These are phyloP conservation scores for Tuber magnatum DNA, from an alignment of 495 filamentous ascomycete genomes.

Conservation along the genomic window DNA sequence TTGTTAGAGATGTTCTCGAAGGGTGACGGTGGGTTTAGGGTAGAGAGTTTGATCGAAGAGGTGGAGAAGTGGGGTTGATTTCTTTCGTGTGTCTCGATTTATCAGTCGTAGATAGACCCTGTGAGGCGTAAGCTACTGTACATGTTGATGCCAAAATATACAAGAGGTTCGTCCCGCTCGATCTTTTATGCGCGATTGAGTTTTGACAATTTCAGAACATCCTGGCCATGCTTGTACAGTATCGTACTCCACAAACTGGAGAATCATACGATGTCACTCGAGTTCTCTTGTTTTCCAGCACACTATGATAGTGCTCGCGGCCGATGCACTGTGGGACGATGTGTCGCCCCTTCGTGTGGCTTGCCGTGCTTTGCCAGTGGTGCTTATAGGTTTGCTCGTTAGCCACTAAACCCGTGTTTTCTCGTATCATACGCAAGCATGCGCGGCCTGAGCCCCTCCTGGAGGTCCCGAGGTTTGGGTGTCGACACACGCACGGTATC, in stretches of 20 bases:
- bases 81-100: neutral
- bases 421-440: neutral
- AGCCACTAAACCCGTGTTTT: neutral
- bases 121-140: neutral
- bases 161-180: neutral
- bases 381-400: neutral
- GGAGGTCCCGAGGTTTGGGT: neutral
- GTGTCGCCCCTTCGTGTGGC: neutral
- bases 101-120: neutral
- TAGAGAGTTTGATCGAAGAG: constrained; percentile 79
- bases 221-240: neutral
- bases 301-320: neutral
- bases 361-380: neutral
- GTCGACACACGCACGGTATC: neutral
- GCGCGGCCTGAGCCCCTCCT: neutral
- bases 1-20: constrained; percentile 73
- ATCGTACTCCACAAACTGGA: neutral
- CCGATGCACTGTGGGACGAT: neutral
- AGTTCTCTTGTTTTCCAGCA: neutral
- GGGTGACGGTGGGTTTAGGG: constrained; percentile 69
- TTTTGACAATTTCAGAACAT: neutral
- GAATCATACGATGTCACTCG: neutral
- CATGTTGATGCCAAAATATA: neutral
- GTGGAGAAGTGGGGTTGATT: constrained; percentile 54
- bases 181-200: neutral